Percentiles rank a stretch among this genome's conserved stretches.
These are phyloP conservation scores for Pseudodiploospora longispora DNA, from an alignment of 2,329 filamentous ascomycete species.

Conservation along the genomic window DNA sequence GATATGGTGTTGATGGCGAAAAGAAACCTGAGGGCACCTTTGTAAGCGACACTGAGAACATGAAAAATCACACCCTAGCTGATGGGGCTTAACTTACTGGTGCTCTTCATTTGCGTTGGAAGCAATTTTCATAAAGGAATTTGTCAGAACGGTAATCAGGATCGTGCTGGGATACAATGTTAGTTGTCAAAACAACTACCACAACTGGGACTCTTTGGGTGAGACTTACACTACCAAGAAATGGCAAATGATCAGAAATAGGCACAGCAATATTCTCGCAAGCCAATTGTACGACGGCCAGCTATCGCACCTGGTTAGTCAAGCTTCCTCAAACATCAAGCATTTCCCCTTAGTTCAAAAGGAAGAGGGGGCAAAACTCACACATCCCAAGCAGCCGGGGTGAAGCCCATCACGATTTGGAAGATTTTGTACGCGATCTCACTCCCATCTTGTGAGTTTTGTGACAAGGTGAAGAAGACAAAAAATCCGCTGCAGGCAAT, in stretches of 20 bases:
- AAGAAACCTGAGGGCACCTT: conserved; percentile 49
- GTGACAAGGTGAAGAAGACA: conserved; percentile 82
- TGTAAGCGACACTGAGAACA: conserved; percentile 5
- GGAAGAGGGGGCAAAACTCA: conserved; percentile 25
- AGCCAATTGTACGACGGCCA: conserved; percentile 71
- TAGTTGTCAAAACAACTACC: background rate
- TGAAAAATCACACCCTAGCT: background rate
- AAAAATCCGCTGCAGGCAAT: conserved; percentile 93
- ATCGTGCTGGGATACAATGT: conserved; percentile 52
- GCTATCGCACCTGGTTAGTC: conserved; percentile 19
- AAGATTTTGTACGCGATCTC: conserved; percentile 86
- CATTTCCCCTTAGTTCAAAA: background rate
- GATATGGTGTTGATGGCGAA: conserved; percentile 97
- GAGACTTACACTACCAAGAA: conserved; percentile 69
- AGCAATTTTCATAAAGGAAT: conserved; percentile 91
- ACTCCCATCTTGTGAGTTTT: conserved; percentile 58
- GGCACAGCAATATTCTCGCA: conserved; percentile 64
- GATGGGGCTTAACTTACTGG: conserved; percentile 36
- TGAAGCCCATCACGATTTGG: conserved; percentile 93
- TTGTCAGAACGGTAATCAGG: conserved; percentile 88
- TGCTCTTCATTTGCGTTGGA: conserved; percentile 92
- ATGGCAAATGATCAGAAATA: conserved; percentile 91
- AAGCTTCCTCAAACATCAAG: no score
- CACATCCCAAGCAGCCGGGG: conserved; percentile 90
- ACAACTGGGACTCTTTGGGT: no score